Evolutionary conservation across 164 flowering plant genomes (phyloP).

Genomic region (Aristolochia fimbriata): DNA sequence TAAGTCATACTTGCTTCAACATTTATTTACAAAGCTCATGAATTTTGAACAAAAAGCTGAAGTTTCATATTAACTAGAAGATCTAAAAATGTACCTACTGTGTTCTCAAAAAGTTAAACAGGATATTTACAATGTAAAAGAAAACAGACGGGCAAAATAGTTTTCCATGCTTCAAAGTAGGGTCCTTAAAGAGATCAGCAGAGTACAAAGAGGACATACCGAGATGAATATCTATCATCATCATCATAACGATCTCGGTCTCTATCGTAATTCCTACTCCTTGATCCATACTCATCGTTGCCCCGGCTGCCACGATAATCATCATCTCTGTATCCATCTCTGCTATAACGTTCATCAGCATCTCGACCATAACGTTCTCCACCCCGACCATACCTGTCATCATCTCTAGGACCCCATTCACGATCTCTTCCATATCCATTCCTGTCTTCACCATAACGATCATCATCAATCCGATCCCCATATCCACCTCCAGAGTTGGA

Average conservation of each 20-base stretch:
- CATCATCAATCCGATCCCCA: constrained; percentile 62
- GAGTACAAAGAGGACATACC: constrained; percentile 27
- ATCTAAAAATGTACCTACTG: neutral
- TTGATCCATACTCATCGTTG: constrained; percentile 54
- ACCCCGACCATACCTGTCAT: constrained; percentile 57
- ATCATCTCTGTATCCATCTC: constrained; percentile 67
- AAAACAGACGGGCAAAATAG: neutral
- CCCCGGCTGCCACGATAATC: constrained; percentile 52
- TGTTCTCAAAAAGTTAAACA: neutral
- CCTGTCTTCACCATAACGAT: constrained; percentile 42
- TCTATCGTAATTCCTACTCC: constrained; percentile 67
- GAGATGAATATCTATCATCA: constrained; percentile 75
- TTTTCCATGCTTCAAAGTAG: neutral
- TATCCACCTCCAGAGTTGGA: constrained; percentile 47
- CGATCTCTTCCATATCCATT: constrained; percentile 73
- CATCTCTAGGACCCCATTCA: constrained; percentile 58
- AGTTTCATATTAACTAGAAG: neutral
- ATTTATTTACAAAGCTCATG: no score
- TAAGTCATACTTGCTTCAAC: no score
- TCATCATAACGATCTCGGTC: constrained; percentile 61
- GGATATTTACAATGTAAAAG: neutral
- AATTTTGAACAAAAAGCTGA: no score
- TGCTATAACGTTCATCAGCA: constrained; percentile 19
- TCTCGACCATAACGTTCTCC: constrained; percentile 32
- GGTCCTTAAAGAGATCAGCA: neutral